Evolutionary conservation across 2,329 filamentous ascomycete species (phyloP).

Genomic region (Pseudocercospora macadamiae): DNA sequence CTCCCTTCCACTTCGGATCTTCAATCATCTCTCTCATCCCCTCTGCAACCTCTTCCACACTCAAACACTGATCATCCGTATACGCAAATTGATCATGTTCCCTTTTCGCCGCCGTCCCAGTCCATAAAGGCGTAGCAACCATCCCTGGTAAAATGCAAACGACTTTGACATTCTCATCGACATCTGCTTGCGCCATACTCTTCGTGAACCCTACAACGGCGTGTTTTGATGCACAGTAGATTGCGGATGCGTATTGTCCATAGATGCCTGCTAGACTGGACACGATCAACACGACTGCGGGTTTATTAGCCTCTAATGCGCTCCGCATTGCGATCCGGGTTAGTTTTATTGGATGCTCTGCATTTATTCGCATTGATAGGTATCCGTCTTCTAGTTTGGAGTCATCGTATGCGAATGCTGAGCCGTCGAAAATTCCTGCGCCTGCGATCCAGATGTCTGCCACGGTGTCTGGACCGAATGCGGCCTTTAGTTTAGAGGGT

Average conservation of each 20-base stretch:
- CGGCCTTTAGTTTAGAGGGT: constrained; percentile 27
- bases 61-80: constrained; percentile 23
- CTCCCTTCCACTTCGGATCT: constrained; percentile 9
- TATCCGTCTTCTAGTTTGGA: constrained; percentile 40
- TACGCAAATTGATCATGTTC: constrained; percentile 26
- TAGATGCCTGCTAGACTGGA: constrained; percentile 39
- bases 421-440: constrained; percentile 44
- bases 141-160: constrained; percentile 39
- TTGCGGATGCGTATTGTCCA: constrained; percentile 34
- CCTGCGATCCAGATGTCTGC: constrained; percentile 44
- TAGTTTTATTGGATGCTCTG: constrained; percentile 45
- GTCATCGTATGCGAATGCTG: constrained; percentile 42
- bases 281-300: constrained; percentile 41
- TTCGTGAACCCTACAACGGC: constrained; percentile 45
- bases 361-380: constrained; percentile 40
- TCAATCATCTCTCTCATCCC: constrained; percentile 35
- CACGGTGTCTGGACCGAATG: constrained; percentile 36
- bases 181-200: constrained; percentile 39
- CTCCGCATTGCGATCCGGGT: constrained; percentile 42
- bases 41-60: constrained; percentile 32
- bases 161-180: constrained; percentile 41
- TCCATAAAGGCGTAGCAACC: constrained; percentile 36
- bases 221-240: constrained; percentile 46
- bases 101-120: constrained; percentile 22
- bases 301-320: constrained; percentile 38